Evolutionary conservation across 805 yeast genomes (phyloP).

Genomic region (Nakazawaea holstii): DNA sequence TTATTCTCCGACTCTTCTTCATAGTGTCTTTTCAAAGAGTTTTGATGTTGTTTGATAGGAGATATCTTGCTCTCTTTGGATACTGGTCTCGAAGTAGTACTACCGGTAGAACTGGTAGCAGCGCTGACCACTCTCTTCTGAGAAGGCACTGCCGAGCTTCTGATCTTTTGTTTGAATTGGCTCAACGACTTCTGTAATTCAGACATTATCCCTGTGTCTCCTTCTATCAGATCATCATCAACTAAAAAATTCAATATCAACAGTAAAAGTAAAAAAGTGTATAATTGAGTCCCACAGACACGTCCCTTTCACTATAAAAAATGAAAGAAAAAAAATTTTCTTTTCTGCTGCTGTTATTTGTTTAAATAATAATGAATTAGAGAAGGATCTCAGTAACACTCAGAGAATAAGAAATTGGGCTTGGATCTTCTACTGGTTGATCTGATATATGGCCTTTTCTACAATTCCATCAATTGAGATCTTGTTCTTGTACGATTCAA

Average conservation of each 20-base stretch:
- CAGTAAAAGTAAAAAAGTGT: no score
- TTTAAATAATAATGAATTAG: background rate
- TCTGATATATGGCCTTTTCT: background rate
- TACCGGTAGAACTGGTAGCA: background rate
- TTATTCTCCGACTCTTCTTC: conserved; percentile 16
- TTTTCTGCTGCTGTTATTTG: background rate
- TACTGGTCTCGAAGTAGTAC: no score
- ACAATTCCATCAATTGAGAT: background rate
- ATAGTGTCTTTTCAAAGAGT: conserved; percentile 15
- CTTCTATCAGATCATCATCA: background rate
- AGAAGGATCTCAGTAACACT: conserved; percentile 1
- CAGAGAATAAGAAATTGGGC: background rate
- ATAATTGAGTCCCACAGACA: background rate
- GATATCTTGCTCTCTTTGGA: conserved; percentile 6
- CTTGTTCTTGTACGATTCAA: background rate
- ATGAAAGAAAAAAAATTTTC: background rate
- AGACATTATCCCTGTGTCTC: background rate
- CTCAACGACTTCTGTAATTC: conserved; percentile 35
- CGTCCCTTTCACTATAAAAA: background rate
- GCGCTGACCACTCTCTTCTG: conserved; percentile 23
- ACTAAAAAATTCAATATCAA: no score
- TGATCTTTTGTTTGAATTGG: conserved; percentile 59
- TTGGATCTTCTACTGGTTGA: background rate
- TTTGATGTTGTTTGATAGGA: conserved; percentile 14
- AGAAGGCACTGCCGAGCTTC: conserved; percentile 39